Base-by-base conservation (phyloP, 257 asterid genomes). In the Solanum acaule region DNA sequence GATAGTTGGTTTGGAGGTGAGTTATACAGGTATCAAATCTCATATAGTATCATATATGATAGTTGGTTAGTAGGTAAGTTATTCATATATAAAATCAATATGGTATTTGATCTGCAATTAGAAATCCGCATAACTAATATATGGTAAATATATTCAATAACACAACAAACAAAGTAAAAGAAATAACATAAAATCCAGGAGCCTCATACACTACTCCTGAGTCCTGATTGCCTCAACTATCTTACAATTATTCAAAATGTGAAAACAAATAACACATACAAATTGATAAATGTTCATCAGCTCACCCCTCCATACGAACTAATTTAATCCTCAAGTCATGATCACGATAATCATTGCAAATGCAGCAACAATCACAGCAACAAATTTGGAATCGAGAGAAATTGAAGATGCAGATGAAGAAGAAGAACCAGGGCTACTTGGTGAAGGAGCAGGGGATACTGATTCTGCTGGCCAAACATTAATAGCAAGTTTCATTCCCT, bases 401-500 rank as follows among this genome's bases (percentile, higher is more conserved):
- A 44, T 79, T 61, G 10, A 44, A 15, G 85, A 44, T 44, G 40
- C 67, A 44, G 38, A 15, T 7, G 84, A 79, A 44, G 61, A 14
- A n/a, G 85, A 44, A 8, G 61, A 14, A 40, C 37, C 38, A 44
- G 85, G 27, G 38, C 16, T 23, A 79, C 15, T 79, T 0, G 65
- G 86, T 82, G 93, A 44, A 25, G 91, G 87, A 23, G 83, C 75
- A 6, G 91, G 72, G 25, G 89, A 87, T 11, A 86, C 92, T 2
- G 23, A 73, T 76, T 52, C 46, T 6, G 87, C 38, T 11, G 76
- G 8, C 67, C 22, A 81, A 25, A 92, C 94, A 56, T 35, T 88
- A 38, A 92, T 88, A 29, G n/a, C 76, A 40, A 92, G 83, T 76
- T 88, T 89, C 93, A 92, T 86, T 67, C 89, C 91, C 4, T 18